Evolutionary conservation across 2,329 filamentous ascomycete species (phyloP), one percentile per base, ranked within the genome.

Genomic region (Fusarium neocosmosporiellum): DNA sequence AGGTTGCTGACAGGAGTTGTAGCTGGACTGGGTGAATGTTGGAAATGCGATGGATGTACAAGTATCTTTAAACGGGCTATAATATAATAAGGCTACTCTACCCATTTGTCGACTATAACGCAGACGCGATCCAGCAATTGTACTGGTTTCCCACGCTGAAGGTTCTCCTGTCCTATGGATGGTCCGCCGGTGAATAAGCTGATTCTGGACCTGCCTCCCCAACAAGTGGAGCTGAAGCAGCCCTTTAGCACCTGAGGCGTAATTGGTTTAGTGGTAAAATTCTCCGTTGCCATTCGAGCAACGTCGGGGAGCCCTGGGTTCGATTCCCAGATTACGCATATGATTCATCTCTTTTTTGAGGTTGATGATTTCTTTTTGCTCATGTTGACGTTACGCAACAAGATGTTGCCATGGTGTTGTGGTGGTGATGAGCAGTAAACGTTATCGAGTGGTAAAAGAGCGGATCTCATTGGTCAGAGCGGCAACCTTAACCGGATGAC

Each of bases 21-120:
- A 86, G 85, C 76, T 86, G 65, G 85, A 86, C 65, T 86, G 81
- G 70, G 80, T 85, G 36, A 78, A 82, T 43, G 55, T 82, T 34
- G 85, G 85, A 16, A 79, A 86, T 13, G 81, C 80, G 13, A 81
- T 84, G 29, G 72, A 77, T 20, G 82, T 79, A 20, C 83, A 85
- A 59, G 75, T 78, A 50, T 73, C 75, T 20, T 77, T 86, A 8
- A 86, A 86, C 39, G 81, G 78, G 4, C 41, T 84, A 33, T 81
- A 50, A 69, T 2, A 43, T 20, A 13, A 50, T 39, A 11, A 20
- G 11, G 3, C 11, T 14, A 4, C 41, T 27, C 14, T n/a, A 2
- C 3, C 6, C 11, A 29, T 18, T n/a, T 27, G 29, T 29, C 16
- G 24, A 48, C 24, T 24, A 27, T n/a, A 11, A 27, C 16, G 16